Base-by-base conservation (phyloP, 108 stramenopile species). In the Fragilaria radians region DNA sequence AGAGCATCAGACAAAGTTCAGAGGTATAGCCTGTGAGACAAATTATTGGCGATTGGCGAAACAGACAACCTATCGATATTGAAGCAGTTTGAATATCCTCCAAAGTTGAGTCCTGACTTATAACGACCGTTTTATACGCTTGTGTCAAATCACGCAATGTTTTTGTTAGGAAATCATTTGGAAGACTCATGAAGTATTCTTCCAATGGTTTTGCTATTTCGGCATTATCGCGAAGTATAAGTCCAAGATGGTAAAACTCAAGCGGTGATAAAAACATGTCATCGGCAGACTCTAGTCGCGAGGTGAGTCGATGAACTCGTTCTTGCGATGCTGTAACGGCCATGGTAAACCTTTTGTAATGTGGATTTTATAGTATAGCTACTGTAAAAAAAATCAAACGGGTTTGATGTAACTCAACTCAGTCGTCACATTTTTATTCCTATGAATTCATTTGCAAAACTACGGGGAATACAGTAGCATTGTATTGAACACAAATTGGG, bases 1-100 rank as follows among this genome's bases (percentile, higher is more conserved):
- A 24, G 25, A 75, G 34, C 2, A 50, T 61, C 1, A 48, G 52
- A 0, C 63, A 29, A 58, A 67, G 62, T 2, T 54, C 59, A 3
- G 30, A 31, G 28, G 62, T 46, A 50, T 62, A 75, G 14, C 32
- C 59, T 5, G 67, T 0, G 3, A 47, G 34, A 48, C 74, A 75
- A 1, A 63, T 21, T 34, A 42, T 45, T 11, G 59, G 29, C 0
- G 66, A 46, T 32, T 33, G 3, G 17, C 46, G 27, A 28, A 52
- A 60, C 22, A 71, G 47, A 14, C 36, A 7, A 14, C 36, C 36
- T 7, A 42, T 7, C 11, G 36, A 42, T 11, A 42, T 11, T 42
- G 36, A 42, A 14, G 36, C 36, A 14, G 11, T 42, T 42, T 14
- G 36, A 42, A 42, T 42, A 42, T 42, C 36, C 7, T 42, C 36